phyloP scores from a whole-genome alignment of 495 filamentous ascomycete species.

The Aspergillus olivimuriae region DNA sequence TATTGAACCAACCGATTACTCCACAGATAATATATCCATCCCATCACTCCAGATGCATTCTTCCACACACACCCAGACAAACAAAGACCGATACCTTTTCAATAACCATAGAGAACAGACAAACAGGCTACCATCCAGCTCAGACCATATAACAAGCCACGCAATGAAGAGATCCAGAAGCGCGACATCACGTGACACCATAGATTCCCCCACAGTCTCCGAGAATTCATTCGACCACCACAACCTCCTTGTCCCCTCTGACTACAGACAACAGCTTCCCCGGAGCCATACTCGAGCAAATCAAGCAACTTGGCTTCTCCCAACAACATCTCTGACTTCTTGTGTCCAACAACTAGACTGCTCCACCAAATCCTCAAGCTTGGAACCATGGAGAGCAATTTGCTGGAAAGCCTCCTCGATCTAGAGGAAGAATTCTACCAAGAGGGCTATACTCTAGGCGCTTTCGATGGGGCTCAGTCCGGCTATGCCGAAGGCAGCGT shows the following conservation, averaged over 20 bases:
- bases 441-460: conserved; percentile 72
- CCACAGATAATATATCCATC: no score
- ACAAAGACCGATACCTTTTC: no score
- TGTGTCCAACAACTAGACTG: not conserved
- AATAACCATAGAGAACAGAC: no score
- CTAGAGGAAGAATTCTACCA: conserved; percentile 82
- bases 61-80: no score
- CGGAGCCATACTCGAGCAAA: no score
- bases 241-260: no score
- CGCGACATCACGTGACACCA: not conserved
- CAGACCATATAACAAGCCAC: no score
- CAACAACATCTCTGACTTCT: not conserved
- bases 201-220: not conserved
- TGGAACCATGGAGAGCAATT: conserved; percentile 42
- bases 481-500: conserved; percentile 82
- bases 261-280: no score
- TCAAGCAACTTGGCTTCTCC: no score
- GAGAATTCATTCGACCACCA: not conserved
- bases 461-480: conserved; percentile 67
- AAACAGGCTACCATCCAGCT: no score
- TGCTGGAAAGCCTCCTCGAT: conserved; percentile 66
- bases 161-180: not conserved
- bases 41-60: no score
- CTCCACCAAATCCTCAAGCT: not conserved
- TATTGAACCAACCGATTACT: no score